phyloP scores from a whole-genome alignment of 78 protist species.

The Creolimax fragrantissima region DNA sequence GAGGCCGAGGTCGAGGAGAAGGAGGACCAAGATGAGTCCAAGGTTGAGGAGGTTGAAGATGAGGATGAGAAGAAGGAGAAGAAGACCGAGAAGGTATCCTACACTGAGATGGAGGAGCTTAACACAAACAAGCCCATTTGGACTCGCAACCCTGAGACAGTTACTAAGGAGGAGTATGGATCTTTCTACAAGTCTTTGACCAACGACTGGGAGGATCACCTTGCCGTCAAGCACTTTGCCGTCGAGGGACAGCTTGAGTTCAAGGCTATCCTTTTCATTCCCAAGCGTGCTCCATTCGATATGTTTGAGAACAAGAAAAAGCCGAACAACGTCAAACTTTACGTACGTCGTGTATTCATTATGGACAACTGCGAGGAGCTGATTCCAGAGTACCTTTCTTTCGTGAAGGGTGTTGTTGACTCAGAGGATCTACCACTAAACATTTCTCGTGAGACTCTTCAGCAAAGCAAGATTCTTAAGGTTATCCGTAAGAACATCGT shows the following conservation, averaged over 20 bases:
- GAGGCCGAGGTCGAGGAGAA: slow-evolving; percentile 70
- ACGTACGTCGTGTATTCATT: slow-evolving; percentile 98
- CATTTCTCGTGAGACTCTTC: slow-evolving; percentile 99
- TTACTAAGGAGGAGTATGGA: slow-evolving; percentile 97
- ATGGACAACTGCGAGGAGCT: slow-evolving; percentile 98
- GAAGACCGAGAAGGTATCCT: slow-evolving; percentile 84
- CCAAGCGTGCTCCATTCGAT: slow-evolving; percentile 97
- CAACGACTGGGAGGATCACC: slow-evolving; percentile 99
- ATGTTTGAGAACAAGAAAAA: slow-evolving; percentile 94
- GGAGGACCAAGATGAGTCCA: slow-evolving; percentile 48
- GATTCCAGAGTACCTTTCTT: slow-evolving; percentile 96
- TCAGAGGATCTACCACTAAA: slow-evolving; percentile 99
- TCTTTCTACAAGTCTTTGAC: slow-evolving; percentile 97
- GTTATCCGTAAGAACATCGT: slow-evolving; percentile 96
- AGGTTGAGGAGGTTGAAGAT: slow-evolving; percentile 72
- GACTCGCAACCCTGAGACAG: slow-evolving; percentile 91
- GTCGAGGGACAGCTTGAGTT: slow-evolving; percentile 98
- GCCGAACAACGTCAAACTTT: slow-evolving; percentile 96
- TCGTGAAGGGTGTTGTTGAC: slow-evolving; percentile 98
- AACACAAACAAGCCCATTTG: slow-evolving; percentile 99
- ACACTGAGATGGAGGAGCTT: slow-evolving; percentile 83
- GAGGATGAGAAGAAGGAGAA: slow-evolving; percentile 55
- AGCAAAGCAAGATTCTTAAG: slow-evolving; percentile 96
- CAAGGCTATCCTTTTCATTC: slow-evolving; percentile 92
- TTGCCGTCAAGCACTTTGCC: slow-evolving; percentile 97